Evolutionary conservation across 495 filamentous ascomycete genomes (phyloP), one percentile per base, ranked within the genome.

Genomic region (Elaphomyces granulatus): DNA sequence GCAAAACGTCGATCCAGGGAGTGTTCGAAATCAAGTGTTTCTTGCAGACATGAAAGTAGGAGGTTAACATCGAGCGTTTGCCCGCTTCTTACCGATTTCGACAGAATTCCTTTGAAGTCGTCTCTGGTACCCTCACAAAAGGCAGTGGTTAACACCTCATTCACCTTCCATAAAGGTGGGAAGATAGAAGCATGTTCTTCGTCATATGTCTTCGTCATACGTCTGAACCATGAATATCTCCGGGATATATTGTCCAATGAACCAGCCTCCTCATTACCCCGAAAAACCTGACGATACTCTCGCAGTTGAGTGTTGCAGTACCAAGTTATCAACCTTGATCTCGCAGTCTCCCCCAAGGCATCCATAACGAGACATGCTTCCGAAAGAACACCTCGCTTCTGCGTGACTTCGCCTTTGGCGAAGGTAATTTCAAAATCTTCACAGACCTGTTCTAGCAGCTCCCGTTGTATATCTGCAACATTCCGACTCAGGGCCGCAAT

Each of bases 361-460:
- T 98, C 92, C 75, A 93, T 90, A 32, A 96, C 88, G 45, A 77
- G 65, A 55, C 90, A 98, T 7, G 83, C 83, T 59, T 98, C 92
- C 15, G 78, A 66, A 34, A 98, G 68, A 49, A 80, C 76, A 9
- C 64, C 71, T 46, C 77, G 79, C 46, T 73, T 77, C 41, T 75
- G 66, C 8, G 67, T 65, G 14, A 94, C 75, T 55, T 96, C 88
- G 2, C 76, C 79, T 58, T 90, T 94, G 14, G 92, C 83, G 59
- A 96, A 96, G 0, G 80, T 78, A 34, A 94, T 70, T 66, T 98
- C 90, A 48, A 98, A 96, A 58, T 98, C 90, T 61, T 96, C 90
- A 58, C 90, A 98, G 15, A 96, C 78, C 56, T 98, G 92, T 63
- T 98, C 90, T 42, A 94, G 66, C 20, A 98, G 65, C 58, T 96